Base-by-base conservation (phyloP, 331 rosid genomes). In the Quercus phellos region DNA sequence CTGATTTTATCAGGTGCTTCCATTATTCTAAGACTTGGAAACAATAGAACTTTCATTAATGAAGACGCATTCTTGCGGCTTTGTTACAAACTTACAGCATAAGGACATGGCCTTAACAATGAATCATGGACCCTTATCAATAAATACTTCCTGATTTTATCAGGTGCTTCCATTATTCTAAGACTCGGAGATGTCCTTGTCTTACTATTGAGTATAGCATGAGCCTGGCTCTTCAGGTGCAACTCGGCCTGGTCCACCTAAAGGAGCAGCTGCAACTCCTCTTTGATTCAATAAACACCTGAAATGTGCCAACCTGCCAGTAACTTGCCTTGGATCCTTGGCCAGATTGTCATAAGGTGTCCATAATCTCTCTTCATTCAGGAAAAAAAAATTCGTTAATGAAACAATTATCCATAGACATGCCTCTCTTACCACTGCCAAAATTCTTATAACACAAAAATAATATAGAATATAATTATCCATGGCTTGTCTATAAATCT, bases 251-350 rank as follows among this genome's bases (percentile, higher is more conserved):
- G 53, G 81, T 55, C 86, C 88, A 6, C 77, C 72, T 51, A 85
- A 70, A 0, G 88, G 88, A 55, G 88, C 88, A 27, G 88, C 88
- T 0, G 83, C 74, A 30, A 85, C 67, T 43, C 88, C 88, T 78
- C 88, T 85, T 58, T 81, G 85, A 67, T 81, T 85, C 79, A 85
- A 53, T 68, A 85, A 75, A 85, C 88, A 85, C 60, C 88, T 74
- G 59, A 85, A 85, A 51, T 78, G 85, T 4, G 84, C 75, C 56
- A 85, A 60, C 83, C 88, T 81, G 58, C 79, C 81, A 16, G 81
- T 72, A 58, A 85, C 88, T 55, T 75, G 68, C 16, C 55, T 58
- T 14, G 85, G 78, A 77, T 85, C 83, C 61, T 75, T 81, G 17
- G 88, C 86, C 79, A 85, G 74, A 32, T 74, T 81, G 55, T 78